phyloP scores from a whole-genome alignment of 768 basidiomycete genomes.

The Naganishia kalamii region DNA sequence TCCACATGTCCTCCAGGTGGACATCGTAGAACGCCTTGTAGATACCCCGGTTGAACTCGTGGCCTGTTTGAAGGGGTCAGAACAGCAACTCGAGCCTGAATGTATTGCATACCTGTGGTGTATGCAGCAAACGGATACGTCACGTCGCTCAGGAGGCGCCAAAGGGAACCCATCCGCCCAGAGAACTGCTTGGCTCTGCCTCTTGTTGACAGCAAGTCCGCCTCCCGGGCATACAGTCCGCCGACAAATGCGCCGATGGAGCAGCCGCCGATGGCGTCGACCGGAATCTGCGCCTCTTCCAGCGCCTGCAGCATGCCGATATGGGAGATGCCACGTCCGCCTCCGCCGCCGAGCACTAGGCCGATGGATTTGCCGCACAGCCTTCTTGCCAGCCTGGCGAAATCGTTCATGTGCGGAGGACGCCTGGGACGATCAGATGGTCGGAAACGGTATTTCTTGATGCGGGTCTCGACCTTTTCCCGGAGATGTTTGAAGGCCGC shows the following conservation, averaged over 20 bases:
- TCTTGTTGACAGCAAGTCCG: conserved; percentile 75
- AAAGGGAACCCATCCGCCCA: conserved; percentile 80
- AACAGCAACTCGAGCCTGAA: not conserved
- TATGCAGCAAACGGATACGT: conserved; percentile 89
- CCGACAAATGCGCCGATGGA: conserved; percentile 83
- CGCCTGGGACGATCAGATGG: conserved; percentile 63
- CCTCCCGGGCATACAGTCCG: conserved; percentile 89
- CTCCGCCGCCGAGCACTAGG: conserved; percentile 93
- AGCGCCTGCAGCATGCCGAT: conserved; percentile 84
- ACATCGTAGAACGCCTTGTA: conserved; percentile 85
- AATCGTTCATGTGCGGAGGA: conserved; percentile 79
- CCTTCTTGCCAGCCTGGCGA: conserved; percentile 79
- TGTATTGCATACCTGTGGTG: conserved; percentile 58
- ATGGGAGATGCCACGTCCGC: conserved; percentile 79
- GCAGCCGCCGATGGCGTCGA: conserved; percentile 83
- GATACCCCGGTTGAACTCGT: conserved; percentile 60
- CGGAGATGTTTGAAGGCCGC: conserved; percentile 84
- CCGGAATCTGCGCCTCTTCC: conserved; percentile 84
- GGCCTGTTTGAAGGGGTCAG: not conserved
- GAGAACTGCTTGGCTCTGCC: conserved; percentile 89
- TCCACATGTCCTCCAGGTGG: conserved; percentile 86
- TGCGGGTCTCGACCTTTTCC: conserved; percentile 79
- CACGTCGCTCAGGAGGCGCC: conserved; percentile 88
- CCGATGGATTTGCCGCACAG: conserved; percentile 91
- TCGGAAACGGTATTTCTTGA: conserved; percentile 71